phyloP scores from a whole-genome alignment of 352 stramenopile species.

The Globisporangium megalacanthum region DNA sequence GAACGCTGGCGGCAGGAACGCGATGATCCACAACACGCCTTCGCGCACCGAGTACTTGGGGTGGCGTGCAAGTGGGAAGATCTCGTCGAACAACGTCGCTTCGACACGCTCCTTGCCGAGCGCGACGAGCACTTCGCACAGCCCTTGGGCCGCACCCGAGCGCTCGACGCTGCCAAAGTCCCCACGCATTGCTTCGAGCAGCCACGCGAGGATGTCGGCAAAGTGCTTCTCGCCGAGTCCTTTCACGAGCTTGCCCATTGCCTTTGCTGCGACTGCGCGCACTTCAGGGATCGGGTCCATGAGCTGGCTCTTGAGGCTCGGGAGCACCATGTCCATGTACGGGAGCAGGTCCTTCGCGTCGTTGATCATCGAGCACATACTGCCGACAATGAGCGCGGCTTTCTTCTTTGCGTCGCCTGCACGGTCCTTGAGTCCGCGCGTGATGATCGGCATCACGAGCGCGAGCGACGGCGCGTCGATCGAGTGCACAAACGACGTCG shows the following conservation, averaged over 20 bases:
- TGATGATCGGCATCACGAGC: slow-evolving; percentile 99
- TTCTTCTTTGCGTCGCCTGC: slow-evolving; percentile 98
- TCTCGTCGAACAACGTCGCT: slow-evolving; percentile 84
- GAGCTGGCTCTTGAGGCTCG: slow-evolving; percentile 92
- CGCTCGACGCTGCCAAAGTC: slow-evolving; percentile 95
- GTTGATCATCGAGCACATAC: slow-evolving; percentile 99
- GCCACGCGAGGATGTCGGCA: slow-evolving; percentile 94
- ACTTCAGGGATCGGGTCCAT: slow-evolving; percentile 95
- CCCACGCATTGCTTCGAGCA: slow-evolving; percentile 95
- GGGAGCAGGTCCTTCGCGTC: slow-evolving; percentile 96
- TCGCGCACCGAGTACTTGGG: slow-evolving; percentile 95
- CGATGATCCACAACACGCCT: slow-evolving; percentile 98
- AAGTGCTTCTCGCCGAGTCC: slow-evolving; percentile 96
- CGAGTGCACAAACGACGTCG: slow-evolving; percentile 98
- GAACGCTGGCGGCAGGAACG: slow-evolving; percentile 96
- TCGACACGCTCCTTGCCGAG: slow-evolving; percentile 78
- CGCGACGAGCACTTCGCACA: slow-evolving; percentile 94
- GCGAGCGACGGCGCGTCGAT: slow-evolving; percentile 99
- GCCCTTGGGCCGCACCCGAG: slow-evolving; percentile 96
- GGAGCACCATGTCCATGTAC: slow-evolving; percentile 97
- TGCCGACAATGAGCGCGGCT: slow-evolving; percentile 97
- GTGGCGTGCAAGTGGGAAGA: slow-evolving; percentile 94
- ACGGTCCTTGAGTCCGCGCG: slow-evolving; percentile 96
- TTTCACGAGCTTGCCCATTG: slow-evolving; percentile 93
- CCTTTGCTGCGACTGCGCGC: slow-evolving; percentile 92